Evolutionary conservation across 495 filamentous ascomycete species (phyloP).

Genomic region (Emericellopsis terricola): DNA sequence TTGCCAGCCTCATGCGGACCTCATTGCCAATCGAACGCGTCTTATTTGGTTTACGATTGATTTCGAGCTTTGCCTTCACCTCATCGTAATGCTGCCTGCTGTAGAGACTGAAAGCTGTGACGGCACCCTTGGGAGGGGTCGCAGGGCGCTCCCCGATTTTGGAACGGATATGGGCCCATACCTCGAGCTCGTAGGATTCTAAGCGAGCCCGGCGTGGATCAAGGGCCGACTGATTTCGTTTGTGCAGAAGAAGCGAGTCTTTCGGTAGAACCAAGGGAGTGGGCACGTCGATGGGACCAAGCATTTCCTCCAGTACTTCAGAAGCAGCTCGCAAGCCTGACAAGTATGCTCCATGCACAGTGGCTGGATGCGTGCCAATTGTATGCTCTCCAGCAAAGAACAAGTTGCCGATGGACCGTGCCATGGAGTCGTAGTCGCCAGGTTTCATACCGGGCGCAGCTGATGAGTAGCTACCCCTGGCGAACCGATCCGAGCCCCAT

Average conservation of each 20-base stretch:
- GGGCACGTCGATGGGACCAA: slow-evolving; percentile 66
- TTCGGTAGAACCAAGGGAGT: slow-evolving; percentile 56
- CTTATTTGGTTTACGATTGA: slow-evolving; percentile 40
- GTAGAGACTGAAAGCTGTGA: slow-evolving; percentile 60
- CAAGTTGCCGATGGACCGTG: slow-evolving; percentile 64
- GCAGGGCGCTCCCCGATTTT: slow-evolving; percentile 56
- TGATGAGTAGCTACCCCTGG: slow-evolving; percentile 84
- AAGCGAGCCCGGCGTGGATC: slow-evolving; percentile 34
- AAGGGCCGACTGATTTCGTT: slow-evolving; percentile 33
- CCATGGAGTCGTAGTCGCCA: slow-evolving; percentile 89
- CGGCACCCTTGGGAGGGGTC: slow-evolving; percentile 47
- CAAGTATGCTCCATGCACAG: slow-evolving; percentile 91
- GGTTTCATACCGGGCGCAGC: slow-evolving; percentile 62
- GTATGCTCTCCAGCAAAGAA: slow-evolving; percentile 97
- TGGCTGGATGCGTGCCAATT: slow-evolving; percentile 86
- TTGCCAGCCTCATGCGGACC: slow-evolving; percentile 61
- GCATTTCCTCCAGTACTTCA: slow-evolving; percentile 58
- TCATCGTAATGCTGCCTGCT: slow-evolving; percentile 65
- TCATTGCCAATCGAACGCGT: slow-evolving; percentile 58
- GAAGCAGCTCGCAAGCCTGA: slow-evolving; percentile 78
- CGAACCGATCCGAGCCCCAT: slow-evolving; percentile 80
- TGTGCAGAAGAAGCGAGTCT: slow-evolving; percentile 23
- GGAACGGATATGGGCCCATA: slow-evolving; percentile 47
- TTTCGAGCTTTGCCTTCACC: slow-evolving; percentile 56
- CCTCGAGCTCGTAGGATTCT: slow-evolving; percentile 55